These are phyloP conservation scores for Boletus insuetus DNA, from an alignment of 768 basidiomycete species.

Conservation along the genomic window DNA sequence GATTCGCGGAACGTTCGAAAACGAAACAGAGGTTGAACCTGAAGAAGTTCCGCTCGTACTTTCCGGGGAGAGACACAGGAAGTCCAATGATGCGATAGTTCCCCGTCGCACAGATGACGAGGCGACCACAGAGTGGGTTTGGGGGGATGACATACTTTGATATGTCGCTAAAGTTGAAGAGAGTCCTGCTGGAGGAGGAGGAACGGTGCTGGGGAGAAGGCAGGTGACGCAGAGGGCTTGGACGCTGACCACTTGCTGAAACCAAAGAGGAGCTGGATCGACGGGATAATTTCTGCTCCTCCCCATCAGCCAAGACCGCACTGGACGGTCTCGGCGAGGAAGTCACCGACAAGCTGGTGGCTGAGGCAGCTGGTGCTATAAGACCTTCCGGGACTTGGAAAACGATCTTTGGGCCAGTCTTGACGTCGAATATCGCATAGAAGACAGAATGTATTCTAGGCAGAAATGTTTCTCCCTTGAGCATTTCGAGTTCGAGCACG, in stretches of 20 bases:
- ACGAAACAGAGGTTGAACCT: constrained; percentile 96
- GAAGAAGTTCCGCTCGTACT: constrained; percentile 85
- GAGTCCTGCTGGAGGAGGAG: constrained; percentile 45
- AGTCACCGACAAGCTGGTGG: constrained; percentile 27
- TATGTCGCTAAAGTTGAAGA: constrained; percentile 90
- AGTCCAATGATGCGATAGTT: constrained; percentile 89
- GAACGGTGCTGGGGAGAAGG: constrained; percentile 48
- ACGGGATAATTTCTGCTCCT: constrained; percentile 41
- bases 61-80: constrained; percentile 74
- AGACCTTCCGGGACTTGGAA: constrained; percentile 94
- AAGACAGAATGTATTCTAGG: constrained; percentile 85
- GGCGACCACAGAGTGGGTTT: constrained; percentile 77
- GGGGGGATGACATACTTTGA: constrained; percentile 94
- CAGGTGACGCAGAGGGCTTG: constrained; percentile 41
- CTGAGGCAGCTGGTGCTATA: constrained; percentile 48
- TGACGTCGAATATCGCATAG: constrained; percentile 88
- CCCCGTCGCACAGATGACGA: constrained; percentile 82
- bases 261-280: constrained; percentile 52
- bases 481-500: constrained; percentile 27
- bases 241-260: constrained; percentile 45
- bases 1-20: constrained; percentile 85
- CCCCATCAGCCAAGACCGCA: constrained; percentile 29
- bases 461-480: constrained; percentile 65
- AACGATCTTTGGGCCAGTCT: constrained; percentile 83
- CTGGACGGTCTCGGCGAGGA: constrained; percentile 36